Evolutionary conservation across 2,329 filamentous ascomycete genomes (phyloP).

Genomic region (Colletotrichum sp.): DNA sequence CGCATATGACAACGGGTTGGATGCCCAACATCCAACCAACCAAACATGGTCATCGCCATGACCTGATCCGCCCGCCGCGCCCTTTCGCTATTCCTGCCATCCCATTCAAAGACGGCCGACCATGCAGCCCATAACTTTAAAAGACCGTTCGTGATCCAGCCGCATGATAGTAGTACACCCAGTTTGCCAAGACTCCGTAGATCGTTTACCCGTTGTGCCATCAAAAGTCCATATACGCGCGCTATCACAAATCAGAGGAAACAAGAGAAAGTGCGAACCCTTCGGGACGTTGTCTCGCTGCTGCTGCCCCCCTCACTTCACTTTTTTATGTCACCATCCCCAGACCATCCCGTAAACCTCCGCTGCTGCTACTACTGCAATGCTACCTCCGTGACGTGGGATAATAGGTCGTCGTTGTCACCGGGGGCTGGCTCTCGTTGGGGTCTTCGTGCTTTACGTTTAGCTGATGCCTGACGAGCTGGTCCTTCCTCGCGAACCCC

Average conservation of each 20-base stretch:
- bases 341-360: background rate
- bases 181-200: background rate
- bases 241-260: background rate
- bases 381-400: constrained; percentile 5
- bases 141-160: background rate
- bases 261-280: background rate
- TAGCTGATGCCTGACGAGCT: constrained; percentile 44
- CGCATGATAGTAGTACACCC: constrained; percentile 26
- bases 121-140: background rate
- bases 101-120: background rate
- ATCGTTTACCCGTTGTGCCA: background rate
- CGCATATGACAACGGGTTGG: background rate
- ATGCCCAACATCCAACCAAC: background rate
- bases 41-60: background rate
- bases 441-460: constrained; percentile 40
- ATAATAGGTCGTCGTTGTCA: background rate
- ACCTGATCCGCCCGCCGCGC: background rate
- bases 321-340: background rate
- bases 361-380: background rate
- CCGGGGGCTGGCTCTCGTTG: background rate
- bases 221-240: background rate
- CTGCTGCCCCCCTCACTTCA: background rate
- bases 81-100: background rate
- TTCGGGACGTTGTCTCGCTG: background rate
- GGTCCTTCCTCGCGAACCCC: constrained; percentile 45